These are phyloP conservation scores for Botrytis medusae DNA, from an alignment of 2,329 filamentous ascomycete genomes.

Conservation along the genomic window DNA sequence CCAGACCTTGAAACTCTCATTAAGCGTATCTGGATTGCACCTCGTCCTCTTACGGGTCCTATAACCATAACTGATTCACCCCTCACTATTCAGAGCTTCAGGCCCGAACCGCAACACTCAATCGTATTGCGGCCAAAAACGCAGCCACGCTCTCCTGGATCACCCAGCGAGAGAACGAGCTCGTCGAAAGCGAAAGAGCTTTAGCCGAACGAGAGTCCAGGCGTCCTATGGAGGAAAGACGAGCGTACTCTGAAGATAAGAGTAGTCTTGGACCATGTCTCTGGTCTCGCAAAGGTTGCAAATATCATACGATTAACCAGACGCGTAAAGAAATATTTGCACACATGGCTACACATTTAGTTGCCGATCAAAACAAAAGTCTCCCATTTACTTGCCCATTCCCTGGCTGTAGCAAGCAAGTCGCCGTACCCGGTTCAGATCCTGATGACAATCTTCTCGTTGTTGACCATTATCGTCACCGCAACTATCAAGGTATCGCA, in stretches of 20 bases:
- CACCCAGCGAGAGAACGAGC: not conserved
- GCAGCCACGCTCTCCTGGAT: slow-evolving; percentile 10
- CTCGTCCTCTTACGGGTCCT: slow-evolving; percentile 13
- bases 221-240: not conserved
- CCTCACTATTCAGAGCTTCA: slow-evolving; percentile 2
- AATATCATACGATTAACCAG: not conserved
- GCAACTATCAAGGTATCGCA: not conserved
- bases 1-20: not conserved
- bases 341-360: not conserved
- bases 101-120: not conserved
- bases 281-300: not conserved
- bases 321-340: not conserved
- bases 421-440: not conserved
- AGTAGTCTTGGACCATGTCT: not conserved
- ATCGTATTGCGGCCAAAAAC: slow-evolving; percentile 17
- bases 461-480: slow-evolving; percentile 13
- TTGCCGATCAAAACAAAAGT: not conserved
- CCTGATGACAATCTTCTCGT: not conserved
- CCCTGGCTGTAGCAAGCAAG: not conserved
- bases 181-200: not conserved
- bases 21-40: slow-evolving; percentile 15
- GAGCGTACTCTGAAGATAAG: not conserved
- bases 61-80: not conserved
- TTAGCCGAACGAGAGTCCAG: slow-evolving; percentile 3
- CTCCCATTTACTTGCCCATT: slow-evolving; percentile 1